phyloP scores from a whole-genome alignment of 345 rosid species.

The Ceriops zippeliana region DNA sequence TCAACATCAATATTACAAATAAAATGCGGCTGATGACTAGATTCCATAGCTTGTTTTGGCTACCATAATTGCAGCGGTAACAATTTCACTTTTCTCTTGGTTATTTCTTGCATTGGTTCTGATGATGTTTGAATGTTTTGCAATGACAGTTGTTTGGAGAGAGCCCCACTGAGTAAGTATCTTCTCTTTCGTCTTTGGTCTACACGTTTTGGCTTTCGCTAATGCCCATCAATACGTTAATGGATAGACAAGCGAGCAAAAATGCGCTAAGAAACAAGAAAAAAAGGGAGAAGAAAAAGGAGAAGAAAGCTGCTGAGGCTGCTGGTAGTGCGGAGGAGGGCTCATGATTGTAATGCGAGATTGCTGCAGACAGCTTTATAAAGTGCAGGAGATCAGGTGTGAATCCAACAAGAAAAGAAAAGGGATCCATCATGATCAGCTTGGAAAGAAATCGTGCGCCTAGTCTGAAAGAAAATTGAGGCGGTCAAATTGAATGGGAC shows the following conservation, averaged over 20 bases:
- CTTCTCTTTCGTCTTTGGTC: background rate
- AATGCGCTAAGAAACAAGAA: constrained; percentile 85
- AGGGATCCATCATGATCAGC: background rate
- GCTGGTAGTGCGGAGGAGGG: constrained; percentile 12
- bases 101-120: constrained; percentile 17
- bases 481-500: background rate
- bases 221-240: background rate
- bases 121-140: constrained; percentile 29
- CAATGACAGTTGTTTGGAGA: constrained; percentile 62
- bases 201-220: background rate
- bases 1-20: background rate
- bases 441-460: background rate
- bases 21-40: too few relatives aligned
- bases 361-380: background rate
- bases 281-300: constrained; percentile 76
- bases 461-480: background rate
- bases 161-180: constrained; percentile 60
- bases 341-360: constrained; percentile 3
- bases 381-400: background rate
- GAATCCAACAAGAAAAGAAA: background rate
- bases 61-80: background rate
- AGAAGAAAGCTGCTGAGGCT: constrained; percentile 64
- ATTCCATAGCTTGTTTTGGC: background rate
- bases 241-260: constrained; percentile 73
- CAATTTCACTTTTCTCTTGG: background rate